A percentile compares a stretch with the other conserved stretches of the same genome.
phyloP scores from a whole-genome alignment of 2,329 filamentous ascomycete species.

The Talaromyces sp. region DNA sequence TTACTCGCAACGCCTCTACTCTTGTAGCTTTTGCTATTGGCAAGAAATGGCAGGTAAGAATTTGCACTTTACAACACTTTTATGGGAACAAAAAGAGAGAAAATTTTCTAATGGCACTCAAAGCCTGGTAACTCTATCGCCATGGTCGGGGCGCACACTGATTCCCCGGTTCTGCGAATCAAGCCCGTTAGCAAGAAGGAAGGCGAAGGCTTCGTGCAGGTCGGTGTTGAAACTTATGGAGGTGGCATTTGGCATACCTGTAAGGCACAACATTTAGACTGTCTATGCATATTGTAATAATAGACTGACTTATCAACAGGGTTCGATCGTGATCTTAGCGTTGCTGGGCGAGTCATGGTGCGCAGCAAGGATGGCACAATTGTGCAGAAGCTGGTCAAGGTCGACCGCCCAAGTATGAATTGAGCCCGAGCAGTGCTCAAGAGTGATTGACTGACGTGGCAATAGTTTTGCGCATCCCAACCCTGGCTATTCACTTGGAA shows the following conservation, averaged over 20 bases:
- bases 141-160: constrained; percentile 94
- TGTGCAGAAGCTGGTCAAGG: constrained; percentile 79
- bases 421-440: background rate
- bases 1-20: constrained; percentile 88
- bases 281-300: background rate
- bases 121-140: constrained; percentile 77
- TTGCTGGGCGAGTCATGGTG: constrained; percentile 85
- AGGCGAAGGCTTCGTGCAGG: constrained; percentile 81
- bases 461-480: constrained; percentile 77
- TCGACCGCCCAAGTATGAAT: constrained; percentile 67
- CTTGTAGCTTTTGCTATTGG: constrained; percentile 91
- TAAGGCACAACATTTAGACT: constrained; percentile 17
- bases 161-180: constrained; percentile 84
- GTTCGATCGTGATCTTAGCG: constrained; percentile 92
- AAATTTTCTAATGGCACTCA: background rate
- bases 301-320: constrained; percentile 34
- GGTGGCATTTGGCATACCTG: constrained; percentile 96
- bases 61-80: background rate
- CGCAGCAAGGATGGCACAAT: constrained; percentile 68
- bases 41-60: constrained; percentile 67
- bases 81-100: background rate
- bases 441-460: background rate
- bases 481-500: constrained; percentile 89
- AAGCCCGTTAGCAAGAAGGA: constrained; percentile 93
- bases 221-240: constrained; percentile 94